Conservation (phyloP, 2,329 filamentous ascomycete species). For the Ceratocystis cubensis region DNA sequence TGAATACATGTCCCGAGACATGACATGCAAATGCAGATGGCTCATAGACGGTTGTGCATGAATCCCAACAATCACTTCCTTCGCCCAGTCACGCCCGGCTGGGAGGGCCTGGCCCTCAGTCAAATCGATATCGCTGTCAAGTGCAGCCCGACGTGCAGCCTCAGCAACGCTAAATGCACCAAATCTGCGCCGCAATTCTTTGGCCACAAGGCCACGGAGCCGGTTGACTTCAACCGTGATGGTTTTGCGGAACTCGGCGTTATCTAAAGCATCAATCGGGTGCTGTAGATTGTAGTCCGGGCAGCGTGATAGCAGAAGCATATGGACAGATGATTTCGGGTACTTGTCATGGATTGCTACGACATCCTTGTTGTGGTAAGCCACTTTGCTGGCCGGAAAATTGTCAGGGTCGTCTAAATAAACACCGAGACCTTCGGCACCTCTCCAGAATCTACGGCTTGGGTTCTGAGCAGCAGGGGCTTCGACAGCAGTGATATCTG, state of each 20-base stretch:
- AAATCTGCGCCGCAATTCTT: slow-evolving; percentile 59
- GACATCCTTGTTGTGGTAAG: slow-evolving; percentile 55
- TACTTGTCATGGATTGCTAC: slow-evolving; percentile 72
- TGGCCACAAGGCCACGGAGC: slow-evolving; percentile 54
- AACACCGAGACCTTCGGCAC: slow-evolving; percentile 48
- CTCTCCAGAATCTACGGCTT: slow-evolving; percentile 28
- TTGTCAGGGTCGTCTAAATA: slow-evolving; percentile 54
- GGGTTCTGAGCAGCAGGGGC: background rate
- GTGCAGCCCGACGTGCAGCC: slow-evolving; percentile 49
- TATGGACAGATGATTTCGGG: slow-evolving; percentile 74
- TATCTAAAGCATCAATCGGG: slow-evolving; percentile 65
- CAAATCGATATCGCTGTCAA: slow-evolving; percentile 45
- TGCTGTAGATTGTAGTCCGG: slow-evolving; percentile 47
- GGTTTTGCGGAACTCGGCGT: slow-evolving; percentile 52
- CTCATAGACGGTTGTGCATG: slow-evolving; percentile 87
- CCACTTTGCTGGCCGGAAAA: slow-evolving; percentile 47
- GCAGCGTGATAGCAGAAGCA: slow-evolving; percentile 74
- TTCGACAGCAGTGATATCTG: background rate
- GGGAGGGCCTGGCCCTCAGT: slow-evolving; percentile 41
- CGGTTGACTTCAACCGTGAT: slow-evolving; percentile 49
- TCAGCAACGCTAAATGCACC: slow-evolving; percentile 53
- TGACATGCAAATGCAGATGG: slow-evolving; percentile 79
- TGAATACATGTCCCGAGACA: slow-evolving; percentile 68
- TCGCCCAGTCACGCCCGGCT: slow-evolving; percentile 61
- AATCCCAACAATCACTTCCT: slow-evolving; percentile 63